Conservation (phyloP, 441 rosid genomes). For the Euphorbia schlechtendalii region DNA sequence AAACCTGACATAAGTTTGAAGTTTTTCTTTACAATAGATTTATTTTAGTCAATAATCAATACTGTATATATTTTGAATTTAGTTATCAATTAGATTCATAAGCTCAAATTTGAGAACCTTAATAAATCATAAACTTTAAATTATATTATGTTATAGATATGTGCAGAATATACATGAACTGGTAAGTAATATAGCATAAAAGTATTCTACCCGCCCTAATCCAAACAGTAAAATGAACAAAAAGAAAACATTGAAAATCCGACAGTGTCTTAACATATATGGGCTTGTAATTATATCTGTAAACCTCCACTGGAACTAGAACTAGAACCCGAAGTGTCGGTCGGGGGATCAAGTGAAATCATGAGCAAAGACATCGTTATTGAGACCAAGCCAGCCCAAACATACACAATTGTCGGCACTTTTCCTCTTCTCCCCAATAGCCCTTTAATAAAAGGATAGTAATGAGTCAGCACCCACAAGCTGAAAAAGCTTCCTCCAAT, state of each 20-base stretch:
- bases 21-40: no score
- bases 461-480: constrained; percentile 79
- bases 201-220: neutral
- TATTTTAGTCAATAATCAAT: no score
- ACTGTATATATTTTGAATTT: no score
- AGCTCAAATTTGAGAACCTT: no score
- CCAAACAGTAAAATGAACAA: neutral
- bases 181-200: neutral
- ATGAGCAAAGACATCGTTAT: constrained; percentile 69
- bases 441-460: constrained; percentile 85
- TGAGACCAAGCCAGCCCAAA: constrained; percentile 78
- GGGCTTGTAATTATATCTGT: neutral
- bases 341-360: constrained; percentile 65
- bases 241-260: neutral
- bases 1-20: no score
- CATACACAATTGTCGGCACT: constrained; percentile 73
- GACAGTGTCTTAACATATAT: neutral
- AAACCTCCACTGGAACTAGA: constrained; percentile 13
- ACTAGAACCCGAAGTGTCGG: constrained; percentile 14
- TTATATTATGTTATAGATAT: no score
- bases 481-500: constrained; percentile 81
- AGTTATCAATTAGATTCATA: no score
- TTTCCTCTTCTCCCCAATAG: constrained; percentile 85
- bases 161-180: neutral
- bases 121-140: neutral